phyloP scores from a whole-genome alignment of 2,329 filamentous ascomycete species.

The Rhynchosporium agropyri region DNA sequence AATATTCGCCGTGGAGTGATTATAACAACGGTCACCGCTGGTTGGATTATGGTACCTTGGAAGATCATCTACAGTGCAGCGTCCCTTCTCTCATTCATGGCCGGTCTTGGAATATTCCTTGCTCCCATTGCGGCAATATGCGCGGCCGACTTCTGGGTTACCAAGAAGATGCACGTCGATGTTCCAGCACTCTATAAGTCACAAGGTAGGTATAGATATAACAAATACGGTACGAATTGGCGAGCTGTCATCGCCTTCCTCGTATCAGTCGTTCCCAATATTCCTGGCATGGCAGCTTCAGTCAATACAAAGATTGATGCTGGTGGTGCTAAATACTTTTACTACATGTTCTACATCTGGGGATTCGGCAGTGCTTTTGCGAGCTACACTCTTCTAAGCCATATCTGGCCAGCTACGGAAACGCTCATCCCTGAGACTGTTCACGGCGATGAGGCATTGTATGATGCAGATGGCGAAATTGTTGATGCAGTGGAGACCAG shows the following conservation, averaged over 20 bases:
- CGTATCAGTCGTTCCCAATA: constrained; percentile 33
- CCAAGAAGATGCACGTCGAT: constrained; percentile 42
- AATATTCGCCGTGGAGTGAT: constrained; percentile 53
- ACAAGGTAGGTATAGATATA: constrained; percentile 36
- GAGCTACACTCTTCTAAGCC: constrained; percentile 39
- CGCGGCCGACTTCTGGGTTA: constrained; percentile 42
- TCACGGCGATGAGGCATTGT: constrained; percentile 37
- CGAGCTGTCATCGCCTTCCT: constrained; percentile 36
- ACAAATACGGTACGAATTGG: constrained; percentile 36
- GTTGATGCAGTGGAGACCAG: constrained; percentile 27
- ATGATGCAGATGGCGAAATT: constrained; percentile 14
- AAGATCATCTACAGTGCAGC: constrained; percentile 47
- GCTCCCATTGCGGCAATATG: constrained; percentile 46
- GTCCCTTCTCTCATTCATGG: constrained; percentile 42
- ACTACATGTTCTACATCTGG: constrained; percentile 45
- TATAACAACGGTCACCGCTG: constrained; percentile 47
- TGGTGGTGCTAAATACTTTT: constrained; percentile 41
- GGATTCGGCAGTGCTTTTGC: constrained; percentile 45
- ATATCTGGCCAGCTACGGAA: constrained; percentile 42
- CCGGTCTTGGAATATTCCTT: constrained; percentile 44
- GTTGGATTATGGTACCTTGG: constrained; percentile 51
- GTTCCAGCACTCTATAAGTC: constrained; percentile 43
- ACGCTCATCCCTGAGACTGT: constrained; percentile 42
- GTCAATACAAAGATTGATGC: constrained; percentile 36
- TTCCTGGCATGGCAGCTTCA: constrained; percentile 37